These are phyloP conservation scores for Malus hybrid DNA, from an alignment of 331 rosid species.

Conservation along the genomic window DNA sequence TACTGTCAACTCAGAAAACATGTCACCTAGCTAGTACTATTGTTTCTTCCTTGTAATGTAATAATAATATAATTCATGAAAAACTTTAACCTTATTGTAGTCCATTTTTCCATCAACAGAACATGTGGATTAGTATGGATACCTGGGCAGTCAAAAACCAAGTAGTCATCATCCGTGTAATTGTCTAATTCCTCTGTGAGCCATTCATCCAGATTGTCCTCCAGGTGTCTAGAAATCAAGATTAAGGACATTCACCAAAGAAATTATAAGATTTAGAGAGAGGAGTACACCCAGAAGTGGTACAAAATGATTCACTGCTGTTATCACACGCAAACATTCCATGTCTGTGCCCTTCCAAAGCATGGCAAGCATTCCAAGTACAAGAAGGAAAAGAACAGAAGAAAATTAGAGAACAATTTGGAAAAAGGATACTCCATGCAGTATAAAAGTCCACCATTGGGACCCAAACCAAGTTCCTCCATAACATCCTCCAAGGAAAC, in stretches of 20 bases:
- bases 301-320: not conserved
- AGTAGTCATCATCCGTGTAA: constrained; percentile 84
- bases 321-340: not conserved
- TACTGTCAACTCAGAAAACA: too few species aligned
- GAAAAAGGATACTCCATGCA: constrained; percentile 86
- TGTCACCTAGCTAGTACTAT: too few species aligned
- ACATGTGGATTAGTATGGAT: constrained; percentile 3
- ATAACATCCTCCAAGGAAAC: constrained; percentile 89
- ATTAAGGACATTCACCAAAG: constrained; percentile 40
- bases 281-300: not conserved
- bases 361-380: not conserved
- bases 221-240: constrained; percentile 32
- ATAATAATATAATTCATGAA: not conserved
- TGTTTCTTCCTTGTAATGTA: not conserved
- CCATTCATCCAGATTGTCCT: constrained; percentile 85
- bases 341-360: not conserved
- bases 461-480: constrained; percentile 96
- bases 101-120: not conserved
- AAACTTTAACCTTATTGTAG: not conserved
- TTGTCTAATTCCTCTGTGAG: constrained; percentile 65
- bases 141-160: constrained; percentile 97
- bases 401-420: not conserved
- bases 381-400: not conserved
- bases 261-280: not conserved
- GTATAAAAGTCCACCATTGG: constrained; percentile 43